Evolutionary conservation across 2,329 filamentous ascomycete species (phyloP).

Genomic region (Talaromyces sp.): DNA sequence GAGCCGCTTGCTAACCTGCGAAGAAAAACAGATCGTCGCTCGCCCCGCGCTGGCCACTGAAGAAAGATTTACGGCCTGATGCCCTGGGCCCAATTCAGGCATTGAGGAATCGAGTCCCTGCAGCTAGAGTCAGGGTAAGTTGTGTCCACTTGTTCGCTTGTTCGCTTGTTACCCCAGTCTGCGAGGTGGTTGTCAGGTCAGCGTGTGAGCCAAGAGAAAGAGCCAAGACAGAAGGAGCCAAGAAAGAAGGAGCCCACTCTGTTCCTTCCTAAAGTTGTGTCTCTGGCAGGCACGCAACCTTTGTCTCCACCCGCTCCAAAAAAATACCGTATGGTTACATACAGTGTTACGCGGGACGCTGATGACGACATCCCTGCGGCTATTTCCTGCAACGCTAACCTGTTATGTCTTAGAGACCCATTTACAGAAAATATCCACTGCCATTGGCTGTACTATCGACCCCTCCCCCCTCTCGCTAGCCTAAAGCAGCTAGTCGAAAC

Average conservation of each 20-base stretch:
- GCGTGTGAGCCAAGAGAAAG: background rate
- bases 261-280: background rate
- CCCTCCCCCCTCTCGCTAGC: background rate
- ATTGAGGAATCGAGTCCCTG: background rate
- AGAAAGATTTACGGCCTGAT: constrained; percentile 6
- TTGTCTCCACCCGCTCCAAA: background rate
- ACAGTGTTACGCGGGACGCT: background rate
- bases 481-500: background rate
- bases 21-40: background rate
- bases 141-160: background rate
- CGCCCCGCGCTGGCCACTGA: background rate
- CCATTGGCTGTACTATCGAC: background rate
- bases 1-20: background rate
- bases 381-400: background rate
- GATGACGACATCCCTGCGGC: background rate
- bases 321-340: background rate
- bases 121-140: background rate
- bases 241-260: background rate
- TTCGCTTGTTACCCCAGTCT: background rate
- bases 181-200: background rate
- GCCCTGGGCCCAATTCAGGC: background rate
- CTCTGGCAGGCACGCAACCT: background rate
- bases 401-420: background rate
- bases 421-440: too few species aligned
- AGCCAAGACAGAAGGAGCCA: background rate